phyloP scores from a whole-genome alignment of 2,329 filamentous ascomycete genomes.

The Xylaria sp. region DNA sequence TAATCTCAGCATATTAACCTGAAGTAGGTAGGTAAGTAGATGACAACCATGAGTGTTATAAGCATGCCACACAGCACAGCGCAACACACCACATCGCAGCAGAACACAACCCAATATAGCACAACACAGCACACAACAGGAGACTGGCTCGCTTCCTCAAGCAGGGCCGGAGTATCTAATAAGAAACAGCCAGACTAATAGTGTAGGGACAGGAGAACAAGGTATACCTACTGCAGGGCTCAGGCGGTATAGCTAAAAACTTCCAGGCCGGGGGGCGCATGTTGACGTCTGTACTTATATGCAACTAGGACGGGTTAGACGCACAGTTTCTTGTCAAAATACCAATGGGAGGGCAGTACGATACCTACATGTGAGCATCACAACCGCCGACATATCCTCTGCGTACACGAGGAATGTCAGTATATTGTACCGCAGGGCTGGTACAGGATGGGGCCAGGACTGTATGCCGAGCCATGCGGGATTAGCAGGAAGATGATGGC shows the following conservation, averaged over 20 bases:
- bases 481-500: conserved; percentile 32
- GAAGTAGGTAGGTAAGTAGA: background rate
- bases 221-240: conserved; percentile 20
- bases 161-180: conserved; percentile 3
- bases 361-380: conserved; percentile 1
- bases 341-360: background rate
- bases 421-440: conserved; percentile 12
- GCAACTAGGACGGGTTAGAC: conserved; percentile 19
- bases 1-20: conserved; percentile 5
- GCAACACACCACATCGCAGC: conserved; percentile 19
- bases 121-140: background rate
- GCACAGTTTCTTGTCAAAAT: conserved; percentile 32
- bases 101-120: background rate
- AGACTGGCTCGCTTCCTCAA: conserved; percentile 26
- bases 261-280: conserved; percentile 25
- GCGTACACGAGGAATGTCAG: background rate
- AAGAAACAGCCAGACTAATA: conserved; percentile 4
- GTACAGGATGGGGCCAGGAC: conserved; percentile 10
- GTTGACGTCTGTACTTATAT: conserved; percentile 36
- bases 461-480: conserved; percentile 12
- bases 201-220: conserved; percentile 11
- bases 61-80: conserved; percentile 3
- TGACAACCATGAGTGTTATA: background rate
- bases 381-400: background rate
- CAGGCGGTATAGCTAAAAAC: conserved; percentile 17